These are phyloP conservation scores for Bassia scoparia DNA, from an alignment of 148 eudicot genomes.

Conservation along the genomic window DNA sequence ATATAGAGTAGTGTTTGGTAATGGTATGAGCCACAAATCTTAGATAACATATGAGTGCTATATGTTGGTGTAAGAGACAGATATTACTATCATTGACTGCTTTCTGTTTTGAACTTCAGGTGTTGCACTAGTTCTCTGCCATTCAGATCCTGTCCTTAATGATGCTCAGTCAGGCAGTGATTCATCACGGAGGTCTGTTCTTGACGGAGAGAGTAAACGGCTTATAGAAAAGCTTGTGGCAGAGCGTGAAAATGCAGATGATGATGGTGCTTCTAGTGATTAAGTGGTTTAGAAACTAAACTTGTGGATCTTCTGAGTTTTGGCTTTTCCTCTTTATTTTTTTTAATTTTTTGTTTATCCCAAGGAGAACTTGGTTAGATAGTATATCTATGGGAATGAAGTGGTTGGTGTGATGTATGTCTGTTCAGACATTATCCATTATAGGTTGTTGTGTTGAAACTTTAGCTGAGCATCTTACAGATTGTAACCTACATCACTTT, in stretches of 20 bases:
- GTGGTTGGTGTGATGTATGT: neutral
- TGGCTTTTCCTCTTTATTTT: neutral
- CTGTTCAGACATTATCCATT: neutral
- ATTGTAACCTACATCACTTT: neutral
- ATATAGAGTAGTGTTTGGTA: neutral
- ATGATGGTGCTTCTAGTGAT: conserved; percentile 76
- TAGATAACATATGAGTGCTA: neutral
- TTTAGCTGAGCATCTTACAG: neutral
- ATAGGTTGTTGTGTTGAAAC: neutral
- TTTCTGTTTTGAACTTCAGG: conserved; percentile 33
- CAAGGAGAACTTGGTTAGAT: neutral
- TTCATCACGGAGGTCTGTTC: conserved; percentile 54
- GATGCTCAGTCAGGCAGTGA: conserved; percentile 70
- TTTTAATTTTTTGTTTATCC: neutral
- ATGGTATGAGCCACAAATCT: neutral
- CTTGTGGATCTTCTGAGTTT: neutral
- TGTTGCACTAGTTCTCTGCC: conserved; percentile 83
- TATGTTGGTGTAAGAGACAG: neutral
- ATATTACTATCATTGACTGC: neutral
- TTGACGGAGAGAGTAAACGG: conserved; percentile 63
- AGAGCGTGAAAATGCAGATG: conserved; percentile 63
- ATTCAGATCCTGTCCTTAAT: conserved; percentile 83
- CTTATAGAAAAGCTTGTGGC: conserved; percentile 63
- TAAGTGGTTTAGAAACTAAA: conserved; percentile 15
- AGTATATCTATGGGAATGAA: neutral